Conservation (phyloP, 1,139 yeast species). For the Kodamaea sp. region DNA sequence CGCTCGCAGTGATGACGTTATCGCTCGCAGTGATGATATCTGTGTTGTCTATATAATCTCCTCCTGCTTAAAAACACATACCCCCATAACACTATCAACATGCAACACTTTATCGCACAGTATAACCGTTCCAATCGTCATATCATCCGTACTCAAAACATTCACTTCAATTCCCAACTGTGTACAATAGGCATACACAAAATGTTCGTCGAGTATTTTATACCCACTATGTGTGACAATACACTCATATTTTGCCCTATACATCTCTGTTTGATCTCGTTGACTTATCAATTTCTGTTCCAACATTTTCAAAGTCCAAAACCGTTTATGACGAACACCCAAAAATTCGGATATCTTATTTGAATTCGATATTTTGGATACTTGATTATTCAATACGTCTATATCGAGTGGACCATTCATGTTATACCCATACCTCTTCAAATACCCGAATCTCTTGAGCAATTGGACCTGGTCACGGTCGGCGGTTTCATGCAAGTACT, state of each 20-base stretch:
- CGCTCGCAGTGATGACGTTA: background rate
- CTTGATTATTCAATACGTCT: conserved; percentile 16
- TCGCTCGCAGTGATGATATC: too few species aligned
- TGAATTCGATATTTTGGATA: conserved; percentile 17
- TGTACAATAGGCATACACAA: conserved; percentile 36
- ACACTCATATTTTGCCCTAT: conserved; percentile 19
- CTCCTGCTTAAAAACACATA: conserved; percentile 25
- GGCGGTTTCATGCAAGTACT: conserved; percentile 3
- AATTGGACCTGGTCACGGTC: conserved; percentile 9
- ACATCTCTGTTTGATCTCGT: conserved; percentile 3
- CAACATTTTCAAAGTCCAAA: conserved; percentile 25
- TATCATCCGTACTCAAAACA: conserved; percentile 20
- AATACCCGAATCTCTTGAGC: conserved; percentile 19
- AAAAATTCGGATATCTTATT: conserved; percentile 15
- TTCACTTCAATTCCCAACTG: conserved; percentile 49
- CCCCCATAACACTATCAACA: conserved; percentile 34
- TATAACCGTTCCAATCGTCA: conserved; percentile 42
- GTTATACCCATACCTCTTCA: conserved; percentile 36
- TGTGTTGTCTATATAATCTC: conserved; percentile 2
- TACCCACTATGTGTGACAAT: conserved; percentile 26
- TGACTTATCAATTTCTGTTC: conserved; percentile 17
- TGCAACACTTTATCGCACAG: conserved; percentile 37
- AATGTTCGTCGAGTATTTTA: conserved; percentile 7
- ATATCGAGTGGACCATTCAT: conserved; percentile 29
- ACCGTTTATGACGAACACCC: conserved; percentile 16